Conservation (phyloP, 1,284 basidiomycete species). For the Farysia itapuensis region DNA sequence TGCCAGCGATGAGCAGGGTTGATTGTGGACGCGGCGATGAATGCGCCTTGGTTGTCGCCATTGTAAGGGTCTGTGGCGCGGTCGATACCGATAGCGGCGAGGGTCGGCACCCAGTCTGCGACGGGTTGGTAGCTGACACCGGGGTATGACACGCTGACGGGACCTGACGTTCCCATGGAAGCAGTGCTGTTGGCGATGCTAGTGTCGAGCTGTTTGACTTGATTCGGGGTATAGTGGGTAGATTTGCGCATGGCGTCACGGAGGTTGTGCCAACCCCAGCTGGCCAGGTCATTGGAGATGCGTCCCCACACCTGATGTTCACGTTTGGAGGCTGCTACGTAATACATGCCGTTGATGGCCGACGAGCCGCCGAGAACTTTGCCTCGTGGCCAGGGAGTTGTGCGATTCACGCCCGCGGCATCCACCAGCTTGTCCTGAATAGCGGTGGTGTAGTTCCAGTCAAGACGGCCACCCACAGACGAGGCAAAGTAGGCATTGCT, state of each 20-base stretch:
- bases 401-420: conserved; percentile 20
- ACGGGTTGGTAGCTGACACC: conserved; percentile 38
- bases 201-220: conserved; percentile 11
- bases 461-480: conserved; percentile 25
- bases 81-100: conserved; percentile 10
- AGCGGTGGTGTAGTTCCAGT: conserved; percentile 44
- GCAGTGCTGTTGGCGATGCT: conserved; percentile 26
- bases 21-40: conserved; percentile 42
- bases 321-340: conserved; percentile 52
- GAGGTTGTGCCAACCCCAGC: conserved; percentile 42
- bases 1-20: conserved; percentile 33
- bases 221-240: conserved; percentile 25
- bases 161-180: conserved; percentile 36
- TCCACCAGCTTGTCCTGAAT: conserved; percentile 13
- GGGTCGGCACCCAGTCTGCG: conserved; percentile 36
- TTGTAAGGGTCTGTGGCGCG: conserved; percentile 30
- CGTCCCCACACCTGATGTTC: conserved; percentile 44
- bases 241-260: conserved; percentile 42
- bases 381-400: conserved; percentile 58
- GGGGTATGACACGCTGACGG: conserved; percentile 40
- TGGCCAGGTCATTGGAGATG: conserved; percentile 27
- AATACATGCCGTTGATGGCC: conserved; percentile 62
- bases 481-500: conserved; percentile 33
- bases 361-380: conserved; percentile 63
- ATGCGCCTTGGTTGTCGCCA: conserved; percentile 47